phyloP scores from a whole-genome alignment of 371 early-diverging fungal species.

The Basidiobolus meristosporus region DNA sequence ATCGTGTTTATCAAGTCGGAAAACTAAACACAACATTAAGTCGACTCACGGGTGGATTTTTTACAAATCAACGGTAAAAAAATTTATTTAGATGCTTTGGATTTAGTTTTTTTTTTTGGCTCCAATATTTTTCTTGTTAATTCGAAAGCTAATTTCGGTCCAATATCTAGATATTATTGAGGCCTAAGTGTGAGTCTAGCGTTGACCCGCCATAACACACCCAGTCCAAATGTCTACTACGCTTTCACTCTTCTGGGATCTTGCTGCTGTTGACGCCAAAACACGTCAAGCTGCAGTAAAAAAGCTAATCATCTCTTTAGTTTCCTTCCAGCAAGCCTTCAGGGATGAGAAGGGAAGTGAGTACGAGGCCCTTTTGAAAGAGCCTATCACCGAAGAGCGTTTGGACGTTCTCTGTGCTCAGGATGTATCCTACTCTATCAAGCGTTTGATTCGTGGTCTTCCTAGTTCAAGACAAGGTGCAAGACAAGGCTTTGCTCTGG shows the following conservation, averaged over 20 bases:
- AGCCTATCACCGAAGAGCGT: constrained; percentile 27
- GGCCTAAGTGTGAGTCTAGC: no score
- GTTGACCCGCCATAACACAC: no score
- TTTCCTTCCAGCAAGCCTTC: not conserved
- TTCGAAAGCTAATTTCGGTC: no score
- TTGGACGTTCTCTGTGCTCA: constrained; percentile 29
- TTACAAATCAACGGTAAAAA: no score
- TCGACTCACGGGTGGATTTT: no score
- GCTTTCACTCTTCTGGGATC: constrained; percentile 3
- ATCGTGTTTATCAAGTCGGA: no score
- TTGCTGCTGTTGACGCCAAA: constrained; percentile 3
- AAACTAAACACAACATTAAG: no score
- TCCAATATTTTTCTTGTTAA: no score
- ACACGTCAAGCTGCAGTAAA: constrained; percentile 1
- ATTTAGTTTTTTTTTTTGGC: no score
- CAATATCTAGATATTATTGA: no score
- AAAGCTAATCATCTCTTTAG: not conserved
- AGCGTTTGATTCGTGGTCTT: constrained; percentile 73
- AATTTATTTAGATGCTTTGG: no score
- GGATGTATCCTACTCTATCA: constrained; percentile 76
- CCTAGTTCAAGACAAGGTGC: constrained; percentile 77
- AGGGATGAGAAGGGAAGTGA: constrained; percentile 6
- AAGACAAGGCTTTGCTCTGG: constrained; percentile 83
- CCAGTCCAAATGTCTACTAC: constrained; percentile 1
- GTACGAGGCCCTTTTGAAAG: constrained; percentile 2